Evolutionary conservation across 495 filamentous ascomycete species (phyloP).

Genomic region (Neurospora sp.): DNA sequence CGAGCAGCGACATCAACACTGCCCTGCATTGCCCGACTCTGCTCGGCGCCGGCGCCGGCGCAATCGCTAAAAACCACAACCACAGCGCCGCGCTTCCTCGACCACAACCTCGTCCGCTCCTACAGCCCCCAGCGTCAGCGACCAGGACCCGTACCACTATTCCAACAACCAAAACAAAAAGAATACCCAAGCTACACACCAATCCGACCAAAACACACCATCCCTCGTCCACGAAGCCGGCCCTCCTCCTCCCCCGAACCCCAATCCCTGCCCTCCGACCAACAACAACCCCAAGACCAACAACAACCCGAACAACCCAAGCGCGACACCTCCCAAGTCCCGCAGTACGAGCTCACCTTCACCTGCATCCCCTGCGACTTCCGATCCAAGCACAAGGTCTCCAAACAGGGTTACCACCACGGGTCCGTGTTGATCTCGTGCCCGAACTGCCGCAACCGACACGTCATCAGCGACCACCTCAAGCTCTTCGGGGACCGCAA

Average conservation of each 20-base stretch:
- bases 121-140: neutral
- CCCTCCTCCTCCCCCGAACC: slow-evolving; percentile 20
- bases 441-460: slow-evolving; percentile 69
- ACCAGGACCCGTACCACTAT: neutral
- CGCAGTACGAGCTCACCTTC: slow-evolving; percentile 75
- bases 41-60: slow-evolving; percentile 8
- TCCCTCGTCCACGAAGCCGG: slow-evolving; percentile 24
- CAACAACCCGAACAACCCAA: slow-evolving; percentile 4
- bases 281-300: neutral
- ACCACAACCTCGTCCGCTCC: neutral
- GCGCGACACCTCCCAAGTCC: slow-evolving; percentile 30
- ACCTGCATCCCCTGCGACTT: slow-evolving; percentile 79
- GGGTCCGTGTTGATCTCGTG: slow-evolving; percentile 84
- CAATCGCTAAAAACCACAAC: slow-evolving; percentile 2
- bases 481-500: slow-evolving; percentile 59
- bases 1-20: neutral
- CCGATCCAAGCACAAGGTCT: slow-evolving; percentile 67
- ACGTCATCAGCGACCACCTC: slow-evolving; percentile 88
- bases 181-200: neutral
- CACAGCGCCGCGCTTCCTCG: slow-evolving; percentile 1
- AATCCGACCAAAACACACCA: slow-evolving; percentile 24
- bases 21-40: slow-evolving; percentile 4
- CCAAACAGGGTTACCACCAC: slow-evolving; percentile 87
- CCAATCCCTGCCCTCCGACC: slow-evolving; percentile 12
- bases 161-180: slow-evolving; percentile 1